Percentiles rank a stretch among this genome's conserved stretches.
Evolutionary conservation across 2,329 filamentous ascomycete genomes (phyloP).

Genomic region (Bimuria novae-zelandiae): DNA sequence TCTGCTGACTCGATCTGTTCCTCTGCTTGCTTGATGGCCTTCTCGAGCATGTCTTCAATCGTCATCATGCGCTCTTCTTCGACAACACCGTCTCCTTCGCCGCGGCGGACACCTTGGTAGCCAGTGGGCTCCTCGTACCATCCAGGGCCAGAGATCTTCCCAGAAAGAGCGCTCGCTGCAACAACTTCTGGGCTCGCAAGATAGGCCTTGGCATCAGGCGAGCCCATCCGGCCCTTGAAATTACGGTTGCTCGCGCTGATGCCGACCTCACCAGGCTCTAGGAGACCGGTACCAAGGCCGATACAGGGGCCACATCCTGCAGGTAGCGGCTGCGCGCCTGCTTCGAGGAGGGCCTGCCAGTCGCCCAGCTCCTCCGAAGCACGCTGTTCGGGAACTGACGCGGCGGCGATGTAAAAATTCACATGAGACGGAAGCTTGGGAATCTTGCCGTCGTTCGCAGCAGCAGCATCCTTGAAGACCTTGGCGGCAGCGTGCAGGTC

Average conservation of each 20-base stretch:
- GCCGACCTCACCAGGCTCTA: slow-evolving; percentile 84
- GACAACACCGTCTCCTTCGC: slow-evolving; percentile 70
- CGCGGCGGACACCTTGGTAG: slow-evolving; percentile 68
- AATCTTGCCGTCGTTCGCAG: slow-evolving; percentile 60
- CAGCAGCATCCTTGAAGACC: slow-evolving; percentile 80
- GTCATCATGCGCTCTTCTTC: slow-evolving; percentile 68
- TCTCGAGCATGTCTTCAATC: slow-evolving; percentile 72
- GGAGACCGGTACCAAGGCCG: slow-evolving; percentile 76
- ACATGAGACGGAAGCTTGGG: slow-evolving; percentile 77
- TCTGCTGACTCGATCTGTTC: slow-evolving; percentile 58
- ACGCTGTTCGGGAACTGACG: slow-evolving; percentile 76
- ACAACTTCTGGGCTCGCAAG: slow-evolving; percentile 89
- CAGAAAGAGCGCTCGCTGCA: slow-evolving; percentile 80
- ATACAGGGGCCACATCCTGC: slow-evolving; percentile 85
- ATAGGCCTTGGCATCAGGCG: slow-evolving; percentile 78
- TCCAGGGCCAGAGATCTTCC: slow-evolving; percentile 75
- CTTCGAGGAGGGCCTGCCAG: slow-evolving; percentile 81
- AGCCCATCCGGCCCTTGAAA: slow-evolving; percentile 91
- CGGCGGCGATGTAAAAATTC: slow-evolving; percentile 87
- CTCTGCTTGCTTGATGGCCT: slow-evolving; percentile 72
- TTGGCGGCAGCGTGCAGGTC: slow-evolving; percentile 81
- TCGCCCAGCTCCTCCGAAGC: slow-evolving; percentile 79
- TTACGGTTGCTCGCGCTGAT: slow-evolving; percentile 86
- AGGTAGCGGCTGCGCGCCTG: slow-evolving; percentile 74
- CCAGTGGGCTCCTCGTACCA: slow-evolving; percentile 75